These are phyloP conservation scores for Colletotrichum sp. DNA, from an alignment of 2,329 filamentous ascomycete genomes.

Conservation along the genomic window DNA sequence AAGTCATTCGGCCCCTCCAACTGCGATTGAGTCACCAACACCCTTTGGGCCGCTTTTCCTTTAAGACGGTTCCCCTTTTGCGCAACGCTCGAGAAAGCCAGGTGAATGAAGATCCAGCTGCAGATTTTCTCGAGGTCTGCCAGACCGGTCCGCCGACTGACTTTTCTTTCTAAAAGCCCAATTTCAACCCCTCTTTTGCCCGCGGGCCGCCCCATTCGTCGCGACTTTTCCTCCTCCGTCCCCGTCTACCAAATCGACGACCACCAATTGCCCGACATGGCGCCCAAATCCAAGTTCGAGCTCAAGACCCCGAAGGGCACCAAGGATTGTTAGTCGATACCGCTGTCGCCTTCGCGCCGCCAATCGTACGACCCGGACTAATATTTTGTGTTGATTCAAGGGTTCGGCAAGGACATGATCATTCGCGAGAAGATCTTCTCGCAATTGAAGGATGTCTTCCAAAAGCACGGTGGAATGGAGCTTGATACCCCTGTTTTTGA, in stretches of 20 bases:
- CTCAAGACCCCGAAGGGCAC: constrained; percentile 93
- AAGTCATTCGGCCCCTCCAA: constrained; percentile 17
- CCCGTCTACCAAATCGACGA: background rate
- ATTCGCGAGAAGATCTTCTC: constrained; percentile 81
- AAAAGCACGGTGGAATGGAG: constrained; percentile 79
- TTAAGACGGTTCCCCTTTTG: constrained; percentile 12
- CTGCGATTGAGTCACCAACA: constrained; percentile 20
- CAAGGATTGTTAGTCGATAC: constrained; percentile 68
- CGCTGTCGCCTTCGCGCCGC: constrained; percentile 13
- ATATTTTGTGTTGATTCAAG: constrained; percentile 28
- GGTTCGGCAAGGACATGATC: constrained; percentile 78
- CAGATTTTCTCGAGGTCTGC: constrained; percentile 21
- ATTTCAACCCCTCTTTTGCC: constrained; percentile 16
- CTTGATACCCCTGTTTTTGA: constrained; percentile 88
- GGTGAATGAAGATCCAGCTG: constrained; percentile 21
- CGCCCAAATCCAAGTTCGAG: constrained; percentile 60
- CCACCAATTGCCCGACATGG: constrained; percentile 29
- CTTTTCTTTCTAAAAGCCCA: constrained; percentile 18
- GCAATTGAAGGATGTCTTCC: constrained; percentile 79
- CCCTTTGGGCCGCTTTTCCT: constrained; percentile 9
- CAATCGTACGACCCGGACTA: constrained; percentile 14
- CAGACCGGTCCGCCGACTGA: constrained; percentile 21
- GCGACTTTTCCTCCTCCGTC: constrained; percentile 7
- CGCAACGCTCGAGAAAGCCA: constrained; percentile 15
- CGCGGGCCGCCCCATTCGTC: background rate